phyloP scores from a whole-genome alignment of 495 filamentous ascomycete genomes.

The Tuber aestivum region DNA sequence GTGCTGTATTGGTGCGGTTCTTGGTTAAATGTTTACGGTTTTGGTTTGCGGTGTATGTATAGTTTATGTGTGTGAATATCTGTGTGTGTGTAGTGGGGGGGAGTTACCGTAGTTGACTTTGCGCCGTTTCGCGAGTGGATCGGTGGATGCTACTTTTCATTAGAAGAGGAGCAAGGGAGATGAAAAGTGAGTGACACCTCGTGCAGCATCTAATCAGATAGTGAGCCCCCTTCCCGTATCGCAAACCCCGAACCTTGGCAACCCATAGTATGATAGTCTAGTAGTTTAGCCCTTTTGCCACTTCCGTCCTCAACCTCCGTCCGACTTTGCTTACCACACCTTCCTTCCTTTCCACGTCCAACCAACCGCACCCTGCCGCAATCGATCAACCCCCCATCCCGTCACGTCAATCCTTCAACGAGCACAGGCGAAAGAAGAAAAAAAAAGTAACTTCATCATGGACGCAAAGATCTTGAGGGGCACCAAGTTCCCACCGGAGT shows the following conservation, averaged over 20 bases:
- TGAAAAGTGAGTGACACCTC: neutral
- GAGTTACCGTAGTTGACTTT: too few species aligned
- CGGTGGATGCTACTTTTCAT: too few species aligned
- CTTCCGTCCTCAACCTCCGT: neutral
- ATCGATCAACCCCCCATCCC: neutral
- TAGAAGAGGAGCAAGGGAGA: too few species aligned
- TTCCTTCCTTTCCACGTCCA: neutral
- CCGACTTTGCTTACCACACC: neutral
- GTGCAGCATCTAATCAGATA: neutral
- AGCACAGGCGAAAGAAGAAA: neutral
- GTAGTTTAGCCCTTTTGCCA: neutral
- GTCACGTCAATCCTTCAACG: neutral
- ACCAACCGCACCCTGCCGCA: neutral
- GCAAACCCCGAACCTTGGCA: neutral
- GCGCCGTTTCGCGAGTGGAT: neutral
- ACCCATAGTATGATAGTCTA: neutral
- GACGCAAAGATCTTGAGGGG: constrained; percentile 66
- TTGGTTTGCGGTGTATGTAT: too few species aligned
- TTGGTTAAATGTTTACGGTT: too few species aligned
- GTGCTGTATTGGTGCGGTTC: neutral
- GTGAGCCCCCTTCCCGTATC: too few species aligned
- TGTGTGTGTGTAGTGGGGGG: too few species aligned
- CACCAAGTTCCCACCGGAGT: constrained; percentile 92
- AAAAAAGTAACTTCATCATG: neutral
- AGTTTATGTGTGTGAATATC: too few species aligned